Base-by-base conservation (phyloP, 305 asterid genomes). In the Fraxinus floribunda region DNA sequence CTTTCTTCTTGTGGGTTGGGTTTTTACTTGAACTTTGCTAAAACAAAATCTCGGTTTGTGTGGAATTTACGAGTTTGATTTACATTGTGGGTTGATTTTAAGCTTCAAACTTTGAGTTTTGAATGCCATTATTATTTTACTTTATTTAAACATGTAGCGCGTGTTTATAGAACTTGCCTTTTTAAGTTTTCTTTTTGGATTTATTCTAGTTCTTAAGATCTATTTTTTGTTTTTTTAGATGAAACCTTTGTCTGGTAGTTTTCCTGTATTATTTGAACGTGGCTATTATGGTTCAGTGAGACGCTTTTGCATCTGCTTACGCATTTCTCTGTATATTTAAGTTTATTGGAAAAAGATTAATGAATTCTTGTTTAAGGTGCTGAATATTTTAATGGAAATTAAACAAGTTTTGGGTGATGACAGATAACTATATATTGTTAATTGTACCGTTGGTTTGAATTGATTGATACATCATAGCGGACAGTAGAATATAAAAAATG, bases 141-240 rank as follows among this genome's bases (percentile, higher is more conserved):
- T 15, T 49, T 13, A 46, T 46, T 46, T 46, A 60, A 20, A 7
- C 9, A 3, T 66, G 35, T 66, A 5, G 73, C 15, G 74, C 11
- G 29, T 60, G 32, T 79, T 38, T 35, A 77, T 66, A 36, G 20
- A 24, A 10, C 44, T 79, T 2, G 18, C 16, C 64, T 71, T 71
- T 30, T 68, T 76, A 76, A 30, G 13, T 57, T 9, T 41, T 39
- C 20, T 73, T 49, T 76, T 79, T 81, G 46, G 1, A 18, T 10
- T 49, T 73, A n/a, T 16, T 41, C 2, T 49, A n/a, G 32, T 34
- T 79, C 77, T 46, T 75, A 71, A 85, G 86, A 88, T 86, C 90
- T 85, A 73, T 66, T 52, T 36, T 36, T 6, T 36, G 1, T 1
- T 3, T 41, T 77, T 78, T 78, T 77, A 70, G 75, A 72, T 32